Evolutionary conservation across 805 yeast species (phyloP).

Genomic region (Yamadazyma nakazawae): DNA sequence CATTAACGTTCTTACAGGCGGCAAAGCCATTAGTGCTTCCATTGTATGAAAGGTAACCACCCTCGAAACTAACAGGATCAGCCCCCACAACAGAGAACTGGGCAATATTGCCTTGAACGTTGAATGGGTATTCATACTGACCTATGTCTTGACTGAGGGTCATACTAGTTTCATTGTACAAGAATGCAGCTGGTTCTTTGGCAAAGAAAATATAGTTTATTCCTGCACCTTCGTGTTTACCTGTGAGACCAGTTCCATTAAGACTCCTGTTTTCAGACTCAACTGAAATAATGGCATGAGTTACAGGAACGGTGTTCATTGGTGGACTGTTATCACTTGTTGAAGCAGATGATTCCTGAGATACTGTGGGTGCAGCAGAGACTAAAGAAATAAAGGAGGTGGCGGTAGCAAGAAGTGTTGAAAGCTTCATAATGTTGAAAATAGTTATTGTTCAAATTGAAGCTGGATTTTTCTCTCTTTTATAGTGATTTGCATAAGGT

Average conservation of each 20-base stretch:
- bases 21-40: slow-evolving; percentile 19
- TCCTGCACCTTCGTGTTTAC: slow-evolving; percentile 46
- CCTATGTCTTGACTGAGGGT: slow-evolving; percentile 1
- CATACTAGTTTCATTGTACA: slow-evolving; percentile 2
- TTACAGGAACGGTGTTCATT: neutral
- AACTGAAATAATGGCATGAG: slow-evolving; percentile 12
- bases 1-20: slow-evolving; percentile 26
- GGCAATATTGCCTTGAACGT: slow-evolving; percentile 3
- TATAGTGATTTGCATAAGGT: neutral
- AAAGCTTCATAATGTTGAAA: slow-evolving; percentile 13
- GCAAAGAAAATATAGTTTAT: slow-evolving; percentile 37
- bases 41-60: slow-evolving; percentile 15
- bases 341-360: neutral
- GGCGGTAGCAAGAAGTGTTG: slow-evolving; percentile 12
- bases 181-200: slow-evolving; percentile 11
- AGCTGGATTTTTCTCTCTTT: neutral
- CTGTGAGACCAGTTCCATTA: slow-evolving; percentile 27
- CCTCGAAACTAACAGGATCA: slow-evolving; percentile 3
- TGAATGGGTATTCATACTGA: neutral
- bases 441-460: neutral
- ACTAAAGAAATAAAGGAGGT: slow-evolving; percentile 8
- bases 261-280: slow-evolving; percentile 24
- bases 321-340: neutral
- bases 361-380: slow-evolving; percentile 12
- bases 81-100: slow-evolving; percentile 8